phyloP scores from a whole-genome alignment of 352 stramenopile genomes.

The Globisporangium iwayamae region DNA sequence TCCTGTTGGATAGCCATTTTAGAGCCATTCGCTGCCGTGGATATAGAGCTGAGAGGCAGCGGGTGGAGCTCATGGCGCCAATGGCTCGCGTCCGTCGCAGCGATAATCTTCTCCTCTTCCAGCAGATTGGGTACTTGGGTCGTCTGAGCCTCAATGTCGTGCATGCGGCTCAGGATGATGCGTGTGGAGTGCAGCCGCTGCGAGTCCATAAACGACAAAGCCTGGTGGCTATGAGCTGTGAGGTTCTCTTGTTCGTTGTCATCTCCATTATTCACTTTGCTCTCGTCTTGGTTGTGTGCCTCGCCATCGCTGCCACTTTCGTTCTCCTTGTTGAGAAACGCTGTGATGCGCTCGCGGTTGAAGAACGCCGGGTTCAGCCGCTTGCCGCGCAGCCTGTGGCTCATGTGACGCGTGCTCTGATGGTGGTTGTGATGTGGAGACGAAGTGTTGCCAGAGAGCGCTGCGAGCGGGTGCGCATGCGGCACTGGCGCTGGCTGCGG shows the following conservation, averaged over 20 bases:
- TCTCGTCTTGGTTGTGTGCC: not conserved
- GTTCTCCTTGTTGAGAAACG: conserved; percentile 27
- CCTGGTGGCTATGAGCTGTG: not conserved
- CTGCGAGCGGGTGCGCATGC: conserved; percentile 49
- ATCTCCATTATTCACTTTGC: not conserved
- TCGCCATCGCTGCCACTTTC: not conserved
- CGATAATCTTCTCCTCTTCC: conserved; percentile 32
- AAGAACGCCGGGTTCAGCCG: conserved; percentile 55
- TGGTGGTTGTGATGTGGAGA: conserved; percentile 9
- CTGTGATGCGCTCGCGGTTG: conserved; percentile 35
- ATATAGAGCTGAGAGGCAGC: not conserved
- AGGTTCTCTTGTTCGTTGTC: not conserved
- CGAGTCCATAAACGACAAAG: conserved; percentile 13
- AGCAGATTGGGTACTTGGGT: conserved; percentile 19
- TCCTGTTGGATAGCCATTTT: conserved; percentile 9
- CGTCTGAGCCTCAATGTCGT: conserved; percentile 10
- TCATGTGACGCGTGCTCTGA: conserved; percentile 17
- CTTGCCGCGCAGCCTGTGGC: conserved; percentile 19
- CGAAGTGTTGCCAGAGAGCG: conserved; percentile 19
- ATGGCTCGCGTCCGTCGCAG: conserved; percentile 52
- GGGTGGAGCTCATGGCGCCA: conserved; percentile 21
- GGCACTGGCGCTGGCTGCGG: conserved; percentile 40
- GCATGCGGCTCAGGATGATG: conserved; percentile 31
- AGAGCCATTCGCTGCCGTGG: conserved; percentile 3
- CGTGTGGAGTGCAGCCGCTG: conserved; percentile 38